These are phyloP conservation scores for Lactarius pseudohatsudake DNA, from an alignment of 768 basidiomycete species.

Conservation along the genomic window DNA sequence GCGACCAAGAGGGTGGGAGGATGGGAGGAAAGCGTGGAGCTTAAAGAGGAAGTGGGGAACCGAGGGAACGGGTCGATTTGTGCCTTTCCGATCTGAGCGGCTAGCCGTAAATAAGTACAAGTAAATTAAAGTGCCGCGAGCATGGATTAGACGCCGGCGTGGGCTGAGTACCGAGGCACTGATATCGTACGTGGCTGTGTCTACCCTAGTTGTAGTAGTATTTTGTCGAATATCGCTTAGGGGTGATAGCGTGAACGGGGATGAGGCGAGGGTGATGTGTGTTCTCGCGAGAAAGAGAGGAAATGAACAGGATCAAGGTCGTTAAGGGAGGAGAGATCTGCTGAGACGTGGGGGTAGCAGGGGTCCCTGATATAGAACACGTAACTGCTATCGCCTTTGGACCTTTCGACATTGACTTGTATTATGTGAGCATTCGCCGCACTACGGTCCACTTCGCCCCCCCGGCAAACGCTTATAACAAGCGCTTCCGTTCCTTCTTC, in stretches of 20 bases:
- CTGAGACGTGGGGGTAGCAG: constrained; percentile 10
- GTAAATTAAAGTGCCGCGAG: constrained; percentile 24
- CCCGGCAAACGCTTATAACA: constrained; percentile 27
- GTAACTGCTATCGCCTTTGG: constrained; percentile 23
- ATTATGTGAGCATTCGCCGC: constrained; percentile 29
- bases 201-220: constrained; percentile 13
- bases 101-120: constrained; percentile 29
- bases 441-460: constrained; percentile 23
- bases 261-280: not conserved
- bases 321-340: not conserved
- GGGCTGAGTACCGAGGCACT: constrained; percentile 21
- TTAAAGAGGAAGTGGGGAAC: constrained; percentile 15
- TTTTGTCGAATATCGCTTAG: not conserved
- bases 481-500: constrained; percentile 28
- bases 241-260: constrained; percentile 13
- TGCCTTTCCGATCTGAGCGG: constrained; percentile 31
- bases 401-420: not conserved
- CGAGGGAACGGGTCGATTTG: constrained; percentile 20
- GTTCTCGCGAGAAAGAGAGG: not conserved
- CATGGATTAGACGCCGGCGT: constrained; percentile 19
- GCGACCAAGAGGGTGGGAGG: not conserved
- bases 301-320: not conserved
- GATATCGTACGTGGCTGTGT: constrained; percentile 27
- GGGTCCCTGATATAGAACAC: constrained; percentile 17
- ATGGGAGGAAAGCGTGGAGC: not conserved